These are phyloP conservation scores for Polygonum aviculare DNA, from an alignment of 148 eudicot species.

Conservation along the genomic window DNA sequence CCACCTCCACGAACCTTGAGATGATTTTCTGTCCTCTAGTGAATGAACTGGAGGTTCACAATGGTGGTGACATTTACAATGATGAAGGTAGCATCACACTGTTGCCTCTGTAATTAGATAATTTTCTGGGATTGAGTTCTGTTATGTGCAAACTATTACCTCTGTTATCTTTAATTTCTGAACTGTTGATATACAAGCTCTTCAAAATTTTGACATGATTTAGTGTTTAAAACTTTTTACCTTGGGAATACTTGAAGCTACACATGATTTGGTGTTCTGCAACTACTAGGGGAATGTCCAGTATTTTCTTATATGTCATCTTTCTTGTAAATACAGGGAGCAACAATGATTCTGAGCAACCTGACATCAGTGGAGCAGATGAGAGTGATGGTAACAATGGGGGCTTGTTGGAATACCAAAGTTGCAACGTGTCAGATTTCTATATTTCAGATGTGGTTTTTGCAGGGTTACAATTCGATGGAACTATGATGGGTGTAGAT, in stretches of 20 bases:
- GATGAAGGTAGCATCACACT: slow-evolving; percentile 41
- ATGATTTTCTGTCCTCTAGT: slow-evolving; percentile 63
- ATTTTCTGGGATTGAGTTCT: background rate
- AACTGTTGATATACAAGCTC: background rate
- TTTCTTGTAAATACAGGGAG: slow-evolving; percentile 18
- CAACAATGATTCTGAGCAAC: slow-evolving; percentile 19
- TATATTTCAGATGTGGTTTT: slow-evolving; percentile 67
- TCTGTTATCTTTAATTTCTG: background rate
- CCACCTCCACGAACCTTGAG: slow-evolving; percentile 44
- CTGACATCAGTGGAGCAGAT: slow-evolving; percentile 24
- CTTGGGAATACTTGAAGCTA: background rate
- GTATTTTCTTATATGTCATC: background rate
- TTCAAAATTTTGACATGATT: background rate
- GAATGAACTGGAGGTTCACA: slow-evolving; percentile 29
- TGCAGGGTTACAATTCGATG: slow-evolving; percentile 49
- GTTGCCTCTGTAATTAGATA: too few species aligned
- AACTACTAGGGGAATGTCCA: background rate
- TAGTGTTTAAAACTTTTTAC: background rate
- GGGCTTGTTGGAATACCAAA: slow-evolving; percentile 55
- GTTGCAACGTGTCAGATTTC: slow-evolving; percentile 72
- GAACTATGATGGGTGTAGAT: slow-evolving; percentile 34
- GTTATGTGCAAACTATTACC: background rate
- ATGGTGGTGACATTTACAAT: slow-evolving; percentile 15
- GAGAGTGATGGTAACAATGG: slow-evolving; percentile 68
- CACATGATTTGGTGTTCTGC: background rate